These are phyloP conservation scores for Zygosaccharomyces rouxii DNA, from an alignment of 805 yeast genomes.

Conservation along the genomic window DNA sequence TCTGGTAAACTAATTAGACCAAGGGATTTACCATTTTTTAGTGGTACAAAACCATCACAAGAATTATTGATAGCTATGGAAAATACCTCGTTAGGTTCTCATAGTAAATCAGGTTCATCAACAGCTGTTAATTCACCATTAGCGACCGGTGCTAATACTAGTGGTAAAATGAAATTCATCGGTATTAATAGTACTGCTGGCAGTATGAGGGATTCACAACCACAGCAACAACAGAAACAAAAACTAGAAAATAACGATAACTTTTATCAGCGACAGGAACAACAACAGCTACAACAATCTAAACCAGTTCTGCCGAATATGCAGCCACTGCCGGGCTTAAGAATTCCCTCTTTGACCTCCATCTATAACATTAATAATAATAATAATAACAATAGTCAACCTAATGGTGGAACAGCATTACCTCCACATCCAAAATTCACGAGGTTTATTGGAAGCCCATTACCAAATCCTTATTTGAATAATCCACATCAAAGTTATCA, in stretches of 20 bases:
- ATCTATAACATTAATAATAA: constrained; percentile 2
- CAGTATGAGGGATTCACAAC: constrained; percentile 18
- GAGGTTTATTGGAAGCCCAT: not conserved
- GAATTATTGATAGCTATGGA: constrained; percentile 54
- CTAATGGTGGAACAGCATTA: not conserved
- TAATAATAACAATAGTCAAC: constrained; percentile 4
- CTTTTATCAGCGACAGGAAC: constrained; percentile 7
- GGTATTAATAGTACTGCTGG: constrained; percentile 20
- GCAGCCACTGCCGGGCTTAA: constrained; percentile 2
- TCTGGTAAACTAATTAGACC: constrained; percentile 56
- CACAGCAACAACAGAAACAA: constrained; percentile 10
- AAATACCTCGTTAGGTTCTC: constrained; percentile 52
- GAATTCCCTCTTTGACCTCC: constrained; percentile 2
- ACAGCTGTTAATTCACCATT: constrained; percentile 7
- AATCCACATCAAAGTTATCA: not conserved
- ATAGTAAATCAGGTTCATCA: constrained; percentile 33
- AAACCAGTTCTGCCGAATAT: not conserved
- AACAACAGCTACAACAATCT: constrained; percentile 9
- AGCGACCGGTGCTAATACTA: not conserved
- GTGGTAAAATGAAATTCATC: not conserved
- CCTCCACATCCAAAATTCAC: constrained; percentile 1
- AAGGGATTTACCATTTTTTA: constrained; percentile 46
- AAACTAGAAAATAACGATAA: no score
- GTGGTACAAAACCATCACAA: constrained; percentile 44
- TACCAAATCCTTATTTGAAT: not conserved